Conservation (phyloP, 2,329 filamentous ascomycete genomes). For the Penicillium concentricum region DNA sequence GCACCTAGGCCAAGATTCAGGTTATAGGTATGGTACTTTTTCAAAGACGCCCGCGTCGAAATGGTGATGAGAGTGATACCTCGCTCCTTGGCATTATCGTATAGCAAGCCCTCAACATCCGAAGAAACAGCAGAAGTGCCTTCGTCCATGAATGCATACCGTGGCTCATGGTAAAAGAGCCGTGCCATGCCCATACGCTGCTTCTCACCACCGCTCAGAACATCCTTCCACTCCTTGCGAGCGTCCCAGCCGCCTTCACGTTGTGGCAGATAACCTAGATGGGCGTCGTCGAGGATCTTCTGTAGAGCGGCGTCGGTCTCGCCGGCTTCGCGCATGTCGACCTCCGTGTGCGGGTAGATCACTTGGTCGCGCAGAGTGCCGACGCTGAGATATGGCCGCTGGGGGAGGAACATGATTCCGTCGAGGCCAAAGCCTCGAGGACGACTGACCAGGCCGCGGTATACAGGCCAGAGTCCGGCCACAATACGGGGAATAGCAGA, state of each 20-base stretch:
- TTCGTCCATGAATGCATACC: slow-evolving; percentile 93
- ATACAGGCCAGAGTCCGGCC: slow-evolving; percentile 93
- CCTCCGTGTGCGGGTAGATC: slow-evolving; percentile 92
- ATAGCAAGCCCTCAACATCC: slow-evolving; percentile 90
- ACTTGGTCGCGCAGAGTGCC: slow-evolving; percentile 95
- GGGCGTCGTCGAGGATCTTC: slow-evolving; percentile 75
- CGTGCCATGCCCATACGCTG: slow-evolving; percentile 90
- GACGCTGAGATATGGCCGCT: slow-evolving; percentile 86
- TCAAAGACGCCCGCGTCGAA: slow-evolving; percentile 87
- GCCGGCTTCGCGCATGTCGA: slow-evolving; percentile 84
- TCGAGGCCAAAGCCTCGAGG: slow-evolving; percentile 78
- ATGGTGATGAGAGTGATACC: slow-evolving; percentile 97
- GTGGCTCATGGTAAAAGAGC: slow-evolving; percentile 88
- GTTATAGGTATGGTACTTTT: slow-evolving; percentile 93
- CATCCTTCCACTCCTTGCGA: slow-evolving; percentile 97
- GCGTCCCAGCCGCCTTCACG: slow-evolving; percentile 97
- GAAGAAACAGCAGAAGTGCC: slow-evolving; percentile 91
- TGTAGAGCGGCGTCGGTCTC: slow-evolving; percentile 76
- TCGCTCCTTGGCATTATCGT: slow-evolving; percentile 87
- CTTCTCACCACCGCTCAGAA: slow-evolving; percentile 96
- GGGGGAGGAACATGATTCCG: slow-evolving; percentile 97
- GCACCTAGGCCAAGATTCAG: slow-evolving; percentile 79
- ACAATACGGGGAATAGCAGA: slow-evolving; percentile 82
- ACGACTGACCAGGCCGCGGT: slow-evolving; percentile 85
- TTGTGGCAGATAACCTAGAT: slow-evolving; percentile 82